Evolutionary conservation across 495 filamentous ascomycete species (phyloP).

Genomic region (Tuber umbilicatum): DNA sequence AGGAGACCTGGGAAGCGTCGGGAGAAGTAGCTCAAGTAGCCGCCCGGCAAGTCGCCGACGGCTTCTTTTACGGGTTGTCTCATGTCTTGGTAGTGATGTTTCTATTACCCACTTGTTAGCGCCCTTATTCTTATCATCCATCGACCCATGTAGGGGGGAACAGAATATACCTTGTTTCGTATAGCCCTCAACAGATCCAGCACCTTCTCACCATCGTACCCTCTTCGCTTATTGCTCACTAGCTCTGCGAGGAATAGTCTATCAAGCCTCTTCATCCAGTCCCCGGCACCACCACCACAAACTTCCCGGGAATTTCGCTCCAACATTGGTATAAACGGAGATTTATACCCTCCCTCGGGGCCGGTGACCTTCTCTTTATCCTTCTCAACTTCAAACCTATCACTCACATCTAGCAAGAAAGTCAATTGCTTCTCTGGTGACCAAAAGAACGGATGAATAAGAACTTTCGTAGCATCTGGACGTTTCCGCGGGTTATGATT

Average conservation of each 20-base stretch:
- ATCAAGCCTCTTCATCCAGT: constrained; percentile 73
- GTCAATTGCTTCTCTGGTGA: constrained; percentile 71
- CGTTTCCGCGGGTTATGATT: constrained; percentile 61
- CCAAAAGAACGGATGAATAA: constrained; percentile 98
- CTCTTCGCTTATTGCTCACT: constrained; percentile 85
- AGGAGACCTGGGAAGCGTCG: constrained; percentile 71
- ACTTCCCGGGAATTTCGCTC: constrained; percentile 53
- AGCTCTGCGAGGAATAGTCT: constrained; percentile 68
- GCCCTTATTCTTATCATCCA: neutral
- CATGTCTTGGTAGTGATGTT: constrained; percentile 89
- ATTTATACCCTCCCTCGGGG: constrained; percentile 57
- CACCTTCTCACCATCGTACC: constrained; percentile 71
- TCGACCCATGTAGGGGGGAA: neutral
- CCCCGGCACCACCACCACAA: constrained; percentile 52
- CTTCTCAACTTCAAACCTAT: constrained; percentile 87
- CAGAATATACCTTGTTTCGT: constrained; percentile 63
- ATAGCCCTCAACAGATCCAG: constrained; percentile 82
- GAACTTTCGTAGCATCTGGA: constrained; percentile 66
- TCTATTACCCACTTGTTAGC: constrained; percentile 34
- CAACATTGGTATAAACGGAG: constrained; percentile 56
- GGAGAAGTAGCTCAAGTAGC: constrained; percentile 84
- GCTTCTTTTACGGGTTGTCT: constrained; percentile 67
- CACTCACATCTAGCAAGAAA: constrained; percentile 88
- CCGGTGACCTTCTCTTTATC: constrained; percentile 66
- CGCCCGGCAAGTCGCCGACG: constrained; percentile 74